Evolutionary conservation across 768 basidiomycete genomes (phyloP), one percentile per base, ranked within the genome.

Genomic region (Pseudohyphozyma bogoriensis): DNA sequence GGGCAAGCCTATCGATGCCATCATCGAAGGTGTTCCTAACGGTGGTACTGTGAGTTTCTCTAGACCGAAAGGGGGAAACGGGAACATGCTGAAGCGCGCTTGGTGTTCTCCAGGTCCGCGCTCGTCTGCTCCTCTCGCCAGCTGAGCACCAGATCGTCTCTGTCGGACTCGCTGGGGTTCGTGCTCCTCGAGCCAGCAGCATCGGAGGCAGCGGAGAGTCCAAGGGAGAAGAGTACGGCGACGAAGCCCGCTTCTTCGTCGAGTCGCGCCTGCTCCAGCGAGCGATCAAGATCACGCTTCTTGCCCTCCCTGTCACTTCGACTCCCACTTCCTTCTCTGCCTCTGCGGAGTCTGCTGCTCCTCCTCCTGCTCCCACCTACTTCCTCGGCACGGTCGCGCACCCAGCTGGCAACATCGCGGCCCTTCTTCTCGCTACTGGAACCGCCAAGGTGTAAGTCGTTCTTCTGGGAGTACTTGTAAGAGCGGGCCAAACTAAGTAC

Each of bases 11-110:
- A 76, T 99, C 57, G 90, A 95, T 70, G 90, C 86, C 51, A 81
- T 96, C 62, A 88, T 97, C 60, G 93, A 99, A 75, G 85, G 87
- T 71, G 90, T 96, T 55, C 82, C 87, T 52, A 92, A 97, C 71
- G 93, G 91, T 51, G 85, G 87, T 26, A 92, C 89, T 32, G 76
- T n/a, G n/a, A n/a, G n/a, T n/a, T n/a, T n/a, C n/a, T n/a, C n/a
- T n/a, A n/a, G n/a, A n/a, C n/a, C n/a, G n/a, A n/a, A n/a, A n/a
- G n/a, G n/a, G n/a, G n/a, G n/a, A n/a, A n/a, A n/a, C n/a, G n/a
- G n/a, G n/a, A n/a, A n/a, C n/a, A n/a, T n/a, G n/a, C n/a, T n/a
- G n/a, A n/a, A n/a, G n/a, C n/a, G n/a, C n/a, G n/a, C n/a, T n/a
- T n/a, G n/a, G n/a, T n/a, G n/a, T n/a, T n/a, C n/a, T n/a, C n/a